Evolutionary conservation across 441 rosid species (phyloP).

Genomic region (Hura crepitans): DNA sequence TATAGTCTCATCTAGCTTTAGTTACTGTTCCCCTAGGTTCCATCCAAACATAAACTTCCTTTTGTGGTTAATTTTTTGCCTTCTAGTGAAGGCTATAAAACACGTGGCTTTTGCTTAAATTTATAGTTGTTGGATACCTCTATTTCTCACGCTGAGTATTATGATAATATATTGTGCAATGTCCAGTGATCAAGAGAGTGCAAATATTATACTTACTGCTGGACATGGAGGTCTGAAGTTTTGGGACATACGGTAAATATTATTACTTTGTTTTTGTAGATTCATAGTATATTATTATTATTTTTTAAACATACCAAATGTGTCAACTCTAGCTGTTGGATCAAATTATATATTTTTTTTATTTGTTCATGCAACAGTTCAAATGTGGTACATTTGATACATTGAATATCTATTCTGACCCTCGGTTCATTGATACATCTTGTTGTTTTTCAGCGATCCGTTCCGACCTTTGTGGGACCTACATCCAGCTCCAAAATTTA

Average conservation of each 20-base stretch:
- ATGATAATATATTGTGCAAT: slow-evolving; percentile 11
- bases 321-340: too few relatives aligned
- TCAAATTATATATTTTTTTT: too few relatives aligned
- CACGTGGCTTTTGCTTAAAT: slow-evolving; percentile 4
- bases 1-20: not conserved
- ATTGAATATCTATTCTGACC: too few relatives aligned
- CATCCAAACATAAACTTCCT: not conserved
- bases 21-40: not conserved
- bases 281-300: slow-evolving; percentile 4
- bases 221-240: slow-evolving; percentile 85
- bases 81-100: not conserved
- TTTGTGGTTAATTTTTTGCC: not conserved
- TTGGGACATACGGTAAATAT: slow-evolving; percentile 80
- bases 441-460: slow-evolving; percentile 68
- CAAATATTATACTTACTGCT: slow-evolving; percentile 68
- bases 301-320: too few relatives aligned
- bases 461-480: slow-evolving; percentile 81
- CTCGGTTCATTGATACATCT: too few relatives aligned
- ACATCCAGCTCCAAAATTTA: slow-evolving; percentile 58
- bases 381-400: too few relatives aligned
- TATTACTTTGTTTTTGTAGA: slow-evolving; percentile 4
- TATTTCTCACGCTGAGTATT: slow-evolving; percentile 13
- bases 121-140: not conserved
- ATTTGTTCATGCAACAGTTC: too few relatives aligned
- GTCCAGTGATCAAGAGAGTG: slow-evolving; percentile 61